Conservation (phyloP, 2,329 filamentous ascomycete genomes). For the Apiospora saccharicola region DNA sequence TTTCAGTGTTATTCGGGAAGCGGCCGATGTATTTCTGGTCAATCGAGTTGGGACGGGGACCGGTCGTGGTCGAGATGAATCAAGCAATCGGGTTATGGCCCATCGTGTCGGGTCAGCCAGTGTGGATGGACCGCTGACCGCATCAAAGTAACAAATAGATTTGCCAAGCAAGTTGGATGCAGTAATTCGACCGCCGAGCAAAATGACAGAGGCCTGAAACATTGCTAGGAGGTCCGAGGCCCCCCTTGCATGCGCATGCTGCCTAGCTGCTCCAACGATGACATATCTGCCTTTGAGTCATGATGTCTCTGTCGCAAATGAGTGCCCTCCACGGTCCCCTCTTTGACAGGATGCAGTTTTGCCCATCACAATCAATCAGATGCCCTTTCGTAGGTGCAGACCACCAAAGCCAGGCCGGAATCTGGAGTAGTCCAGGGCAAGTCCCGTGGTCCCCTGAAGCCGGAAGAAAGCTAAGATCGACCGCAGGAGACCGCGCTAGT, state of each 20-base stretch:
- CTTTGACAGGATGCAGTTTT: background rate
- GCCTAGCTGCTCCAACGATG: background rate
- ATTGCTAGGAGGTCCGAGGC: background rate
- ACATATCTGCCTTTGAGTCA: background rate
- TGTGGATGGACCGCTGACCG: background rate
- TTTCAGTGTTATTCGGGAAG: background rate
- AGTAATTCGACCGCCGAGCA: background rate
- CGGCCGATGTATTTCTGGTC: background rate
- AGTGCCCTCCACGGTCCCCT: background rate
- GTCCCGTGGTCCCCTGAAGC: background rate
- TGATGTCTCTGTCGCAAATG: background rate
- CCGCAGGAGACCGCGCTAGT: background rate
- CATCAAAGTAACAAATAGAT: background rate
- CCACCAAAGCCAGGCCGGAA: background rate
- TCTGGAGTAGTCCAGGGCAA: background rate
- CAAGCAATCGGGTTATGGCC: background rate
- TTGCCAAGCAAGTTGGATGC: background rate
- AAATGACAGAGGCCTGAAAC: background rate
- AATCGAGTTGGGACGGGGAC: background rate
- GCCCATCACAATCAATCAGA: slow-evolving; percentile 1
- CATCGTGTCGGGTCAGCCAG: background rate
- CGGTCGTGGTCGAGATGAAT: background rate
- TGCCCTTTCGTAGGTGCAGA: background rate
- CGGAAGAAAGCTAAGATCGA: background rate
- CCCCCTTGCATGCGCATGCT: slow-evolving; percentile 8